phyloP scores from a whole-genome alignment of 441 rosid species.

The Eruca vesicaria region DNA sequence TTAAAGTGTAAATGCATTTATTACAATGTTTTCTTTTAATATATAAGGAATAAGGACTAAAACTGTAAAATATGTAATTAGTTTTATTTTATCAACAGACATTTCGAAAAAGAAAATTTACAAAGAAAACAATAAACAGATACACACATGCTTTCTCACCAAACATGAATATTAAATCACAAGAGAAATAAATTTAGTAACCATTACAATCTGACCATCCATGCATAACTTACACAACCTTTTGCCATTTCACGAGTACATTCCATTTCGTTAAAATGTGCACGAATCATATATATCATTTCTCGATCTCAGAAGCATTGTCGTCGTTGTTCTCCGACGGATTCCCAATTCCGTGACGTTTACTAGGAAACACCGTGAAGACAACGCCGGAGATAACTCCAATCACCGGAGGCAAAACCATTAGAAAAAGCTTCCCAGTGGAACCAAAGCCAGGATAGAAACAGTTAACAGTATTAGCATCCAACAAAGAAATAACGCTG shows the following conservation, averaged over 20 bases:
- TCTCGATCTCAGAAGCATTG: slow-evolving; percentile 22
- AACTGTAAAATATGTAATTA: background rate
- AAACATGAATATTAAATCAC: slow-evolving; percentile 9
- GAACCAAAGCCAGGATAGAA: slow-evolving; percentile 62
- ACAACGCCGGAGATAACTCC: slow-evolving; percentile 57
- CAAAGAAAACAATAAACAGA: background rate
- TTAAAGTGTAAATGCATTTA: too few relatives aligned
- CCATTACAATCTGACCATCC: background rate
- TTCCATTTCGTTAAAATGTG: background rate
- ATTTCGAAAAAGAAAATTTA: background rate
- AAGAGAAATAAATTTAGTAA: background rate
- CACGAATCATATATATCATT: slow-evolving; percentile 15
- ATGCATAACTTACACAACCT: slow-evolving; percentile 8
- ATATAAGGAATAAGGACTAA: background rate
- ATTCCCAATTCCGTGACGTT: slow-evolving; percentile 85
- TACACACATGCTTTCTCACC: slow-evolving; percentile 11
- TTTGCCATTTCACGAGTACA: slow-evolving; percentile 3
- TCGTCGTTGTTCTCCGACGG: slow-evolving; percentile 43
- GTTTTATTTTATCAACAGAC: background rate
- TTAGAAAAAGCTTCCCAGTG: slow-evolving; percentile 49
- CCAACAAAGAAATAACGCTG: slow-evolving; percentile 55
- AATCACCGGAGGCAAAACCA: slow-evolving; percentile 70
- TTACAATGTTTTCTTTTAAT: too few relatives aligned
- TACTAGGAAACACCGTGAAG: slow-evolving; percentile 67
- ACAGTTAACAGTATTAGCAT: slow-evolving; percentile 60